Base-by-base conservation (phyloP, 169 alveolate species). In the Besnoitia besnoiti region DNA sequence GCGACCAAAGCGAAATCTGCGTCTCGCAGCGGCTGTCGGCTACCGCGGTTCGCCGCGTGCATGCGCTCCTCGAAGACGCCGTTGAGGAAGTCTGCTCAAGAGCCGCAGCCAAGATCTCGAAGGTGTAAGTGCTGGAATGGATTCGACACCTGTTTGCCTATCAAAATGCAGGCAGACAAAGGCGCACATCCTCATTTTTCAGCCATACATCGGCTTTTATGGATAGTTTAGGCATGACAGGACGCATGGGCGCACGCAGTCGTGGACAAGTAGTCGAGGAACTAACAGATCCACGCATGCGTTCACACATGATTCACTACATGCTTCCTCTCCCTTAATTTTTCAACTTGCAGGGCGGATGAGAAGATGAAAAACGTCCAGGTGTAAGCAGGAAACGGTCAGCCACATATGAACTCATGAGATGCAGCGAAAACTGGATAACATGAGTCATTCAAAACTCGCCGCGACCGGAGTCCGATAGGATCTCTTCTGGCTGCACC, bases 11-110 rank as follows among this genome's bases (percentile, higher is more conserved):
- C 19, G 80, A 67, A 16, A 35, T 67, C n/a, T 67, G 80, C n/a
- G 80, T 67, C 80, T 67, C 80, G 7, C 80, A 67, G n/a, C 19
- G 80, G n/a, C 19, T 67, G 80, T 7, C 80, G 39, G 39, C 80
- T 16, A 8, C 39, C 1, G 42, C 80, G 10, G 80, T 67, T 16
- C 80, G 80, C 3, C 40, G 7, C 12, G 80, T 67, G 80, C 80
- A 67, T 67, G 42, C 47, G 46, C 80, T 67, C 8, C 40, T 67
- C 80, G 24, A 14, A 0, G 80, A 67, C n/a, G 80, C 80, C 44
- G 80, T 67, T 0, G 46, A 67, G 14, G 42, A 30, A 67, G n/a
- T n/a, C 30, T 67, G 80, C 80, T 1, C 80, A 0, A 30, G 42
- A 16, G 80, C 80, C 44, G 80, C 19, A 10, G 42, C 19, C 10